Percentiles rank a stretch among this genome's conserved stretches.
phyloP scores from a whole-genome alignment of 768 basidiomycete genomes.

The Serendipita vermifera region DNA sequence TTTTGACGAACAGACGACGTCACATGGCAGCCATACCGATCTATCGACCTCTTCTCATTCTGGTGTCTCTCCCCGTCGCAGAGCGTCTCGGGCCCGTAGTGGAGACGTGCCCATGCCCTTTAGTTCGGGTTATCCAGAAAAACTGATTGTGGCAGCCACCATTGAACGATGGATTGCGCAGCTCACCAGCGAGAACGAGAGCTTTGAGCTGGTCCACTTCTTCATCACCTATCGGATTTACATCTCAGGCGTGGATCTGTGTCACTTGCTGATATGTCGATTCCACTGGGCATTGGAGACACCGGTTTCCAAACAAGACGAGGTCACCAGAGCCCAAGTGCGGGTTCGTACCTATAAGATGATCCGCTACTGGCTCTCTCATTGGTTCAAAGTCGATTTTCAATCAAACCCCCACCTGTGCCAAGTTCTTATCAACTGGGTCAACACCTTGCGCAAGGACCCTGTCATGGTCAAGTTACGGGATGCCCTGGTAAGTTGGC shows the following conservation, averaged over 20 bases:
- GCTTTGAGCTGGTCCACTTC: conserved; percentile 78
- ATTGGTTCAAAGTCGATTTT: conserved; percentile 84
- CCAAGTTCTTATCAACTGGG: conserved; percentile 57
- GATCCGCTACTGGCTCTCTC: conserved; percentile 79
- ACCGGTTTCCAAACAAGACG: conserved; percentile 41
- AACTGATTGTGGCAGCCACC: conserved; percentile 70
- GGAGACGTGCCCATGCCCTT: background rate
- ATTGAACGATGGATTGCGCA: conserved; percentile 92
- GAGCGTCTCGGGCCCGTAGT: background rate
- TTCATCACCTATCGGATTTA: conserved; percentile 88
- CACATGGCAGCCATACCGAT: conserved; percentile 24
- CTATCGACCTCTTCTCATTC: conserved; percentile 26
- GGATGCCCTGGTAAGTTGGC: conserved; percentile 54
- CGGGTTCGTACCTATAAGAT: conserved; percentile 83
- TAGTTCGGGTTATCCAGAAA: conserved; percentile 24
- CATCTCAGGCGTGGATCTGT: conserved; percentile 63
- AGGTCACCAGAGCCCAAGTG: conserved; percentile 60
- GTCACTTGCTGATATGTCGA: conserved; percentile 67
- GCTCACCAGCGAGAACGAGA: conserved; percentile 71
- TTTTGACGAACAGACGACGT: conserved; percentile 20
- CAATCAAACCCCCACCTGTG: conserved; percentile 67
- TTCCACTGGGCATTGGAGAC: conserved; percentile 77
- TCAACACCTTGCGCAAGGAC: conserved; percentile 64
- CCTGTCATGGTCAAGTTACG: conserved; percentile 39
- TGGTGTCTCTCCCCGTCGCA: background rate